These are phyloP conservation scores for Blastobotrys niveus DNA, from an alignment of 1,139 yeast species.

Conservation along the genomic window DNA sequence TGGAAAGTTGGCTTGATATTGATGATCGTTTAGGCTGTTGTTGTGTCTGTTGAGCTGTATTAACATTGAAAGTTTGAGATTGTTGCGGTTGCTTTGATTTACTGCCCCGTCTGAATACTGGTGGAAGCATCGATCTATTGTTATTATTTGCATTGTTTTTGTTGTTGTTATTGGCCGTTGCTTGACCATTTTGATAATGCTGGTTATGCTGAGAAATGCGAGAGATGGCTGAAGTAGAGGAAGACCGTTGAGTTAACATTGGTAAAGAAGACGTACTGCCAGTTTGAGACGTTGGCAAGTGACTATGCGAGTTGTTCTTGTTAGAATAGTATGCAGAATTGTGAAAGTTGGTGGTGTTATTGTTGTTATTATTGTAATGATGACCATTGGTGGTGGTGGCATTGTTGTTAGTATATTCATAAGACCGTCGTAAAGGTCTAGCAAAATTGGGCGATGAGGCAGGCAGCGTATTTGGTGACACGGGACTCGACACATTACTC, in stretches of 20 bases:
- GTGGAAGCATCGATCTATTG: conserved; percentile 2
- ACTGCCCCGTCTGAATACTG: too few species aligned
- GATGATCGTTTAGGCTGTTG: conserved; percentile 11
- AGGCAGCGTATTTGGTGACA: neutral
- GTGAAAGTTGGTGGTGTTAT: too few species aligned
- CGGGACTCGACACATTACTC: neutral
- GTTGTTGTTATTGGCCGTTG: neutral
- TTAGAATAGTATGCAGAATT: conserved; percentile 2
- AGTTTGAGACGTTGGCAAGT: neutral
- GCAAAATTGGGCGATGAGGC: conserved; percentile 1
- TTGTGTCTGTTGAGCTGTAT: neutral
- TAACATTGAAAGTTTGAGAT: neutral
- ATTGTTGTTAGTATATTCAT: conserved; percentile 6
- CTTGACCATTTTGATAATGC: neutral
- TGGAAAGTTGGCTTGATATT: conserved; percentile 16
- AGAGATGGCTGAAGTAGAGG: conserved; percentile 12
- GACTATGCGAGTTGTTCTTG: conserved; percentile 5
- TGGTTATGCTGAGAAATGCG: conserved; percentile 4
- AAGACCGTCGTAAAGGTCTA: too few species aligned
- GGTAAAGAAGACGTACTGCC: conserved; percentile 5
- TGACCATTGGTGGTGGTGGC: too few species aligned
- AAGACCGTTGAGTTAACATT: conserved; percentile 8
- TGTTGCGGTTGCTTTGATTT: conserved; percentile 2
- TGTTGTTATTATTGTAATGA: too few species aligned
- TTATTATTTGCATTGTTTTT: neutral